Conservation (phyloP, 1,284 basidiomycete species). For the Cryptococcus sp. region DNA sequence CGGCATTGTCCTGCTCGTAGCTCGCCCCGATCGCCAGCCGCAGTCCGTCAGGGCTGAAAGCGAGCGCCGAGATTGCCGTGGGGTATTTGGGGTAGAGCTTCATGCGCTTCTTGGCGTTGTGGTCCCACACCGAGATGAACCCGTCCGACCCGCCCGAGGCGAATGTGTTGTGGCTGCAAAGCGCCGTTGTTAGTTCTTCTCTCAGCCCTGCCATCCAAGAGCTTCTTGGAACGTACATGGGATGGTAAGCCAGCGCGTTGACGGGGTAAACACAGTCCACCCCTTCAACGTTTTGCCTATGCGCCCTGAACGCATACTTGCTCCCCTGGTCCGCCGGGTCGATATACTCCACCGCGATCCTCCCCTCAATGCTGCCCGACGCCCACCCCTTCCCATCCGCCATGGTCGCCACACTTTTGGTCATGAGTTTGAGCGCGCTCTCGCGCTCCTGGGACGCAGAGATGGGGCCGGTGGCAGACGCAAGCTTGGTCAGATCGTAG, state of each 20-base stretch:
- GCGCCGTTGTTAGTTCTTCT: not conserved
- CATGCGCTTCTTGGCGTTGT: slow-evolving; percentile 91
- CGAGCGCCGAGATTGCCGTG: slow-evolving; percentile 65
- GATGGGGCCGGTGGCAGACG: slow-evolving; percentile 17
- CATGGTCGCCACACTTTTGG: slow-evolving; percentile 86
- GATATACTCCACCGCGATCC: slow-evolving; percentile 97
- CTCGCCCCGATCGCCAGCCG: slow-evolving; percentile 76
- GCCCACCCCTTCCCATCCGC: slow-evolving; percentile 89
- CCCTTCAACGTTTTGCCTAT: slow-evolving; percentile 81
- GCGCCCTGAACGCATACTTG: slow-evolving; percentile 99
- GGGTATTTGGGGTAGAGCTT: slow-evolving; percentile 80
- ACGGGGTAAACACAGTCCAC: slow-evolving; percentile 99
- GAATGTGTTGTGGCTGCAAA: slow-evolving; percentile 79
- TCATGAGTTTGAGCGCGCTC: slow-evolving; percentile 93
- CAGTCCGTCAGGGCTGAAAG: slow-evolving; percentile 78
- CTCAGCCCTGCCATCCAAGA: not conserved
- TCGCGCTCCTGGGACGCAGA: slow-evolving; percentile 69
- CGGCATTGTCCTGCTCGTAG: slow-evolving; percentile 83
- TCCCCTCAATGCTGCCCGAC: slow-evolving; percentile 87
- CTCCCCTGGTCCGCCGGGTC: slow-evolving; percentile 75
- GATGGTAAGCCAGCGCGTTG: slow-evolving; percentile 91
- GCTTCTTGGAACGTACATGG: slow-evolving; percentile 57
- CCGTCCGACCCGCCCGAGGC: slow-evolving; percentile 90
- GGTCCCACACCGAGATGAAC: slow-evolving; percentile 92
- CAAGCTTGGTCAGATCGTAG: slow-evolving; percentile 74